phyloP scores from a whole-genome alignment of 306 rosid genomes.

The Betula pendula region DNA sequence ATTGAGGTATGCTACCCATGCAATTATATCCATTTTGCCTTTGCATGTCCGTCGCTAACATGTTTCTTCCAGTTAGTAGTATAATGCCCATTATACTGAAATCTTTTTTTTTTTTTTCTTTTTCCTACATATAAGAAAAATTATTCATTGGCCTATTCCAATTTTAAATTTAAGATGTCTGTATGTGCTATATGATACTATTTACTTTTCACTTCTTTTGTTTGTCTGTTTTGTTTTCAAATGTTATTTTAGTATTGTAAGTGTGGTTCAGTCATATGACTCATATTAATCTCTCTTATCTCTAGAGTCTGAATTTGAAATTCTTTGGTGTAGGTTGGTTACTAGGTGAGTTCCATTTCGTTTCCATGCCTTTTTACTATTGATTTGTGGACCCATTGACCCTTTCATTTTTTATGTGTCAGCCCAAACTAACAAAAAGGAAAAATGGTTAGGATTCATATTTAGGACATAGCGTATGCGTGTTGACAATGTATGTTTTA shows the following conservation, averaged over 20 bases:
- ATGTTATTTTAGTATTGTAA: not conserved
- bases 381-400: not conserved
- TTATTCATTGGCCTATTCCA: not conserved
- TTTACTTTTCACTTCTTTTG: not conserved
- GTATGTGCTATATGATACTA: too few relatives aligned
- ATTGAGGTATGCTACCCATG: slow-evolving; percentile 34
- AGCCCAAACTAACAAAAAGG: too few relatives aligned
- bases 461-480: too few relatives aligned
- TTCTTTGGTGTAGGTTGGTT: not conserved
- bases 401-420: too few relatives aligned
- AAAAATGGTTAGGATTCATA: too few relatives aligned
- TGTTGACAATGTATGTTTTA: not conserved
- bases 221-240: not conserved
- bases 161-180: too few relatives aligned
- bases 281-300: not conserved
- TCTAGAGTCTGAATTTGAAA: not conserved
- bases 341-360: not conserved
- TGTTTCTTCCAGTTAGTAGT: slow-evolving; percentile 9
- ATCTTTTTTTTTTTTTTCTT: too few relatives aligned
- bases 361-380: not conserved
- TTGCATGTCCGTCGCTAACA: slow-evolving; percentile 12
- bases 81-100: not conserved
- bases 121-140: not conserved
- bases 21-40: slow-evolving; percentile 24
- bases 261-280: not conserved